A percentile compares a stretch with the other conserved stretches of the same genome.
Conservation (phyloP, 2,329 filamentous ascomycete genomes). For the Penicillium janthinellum region DNA sequence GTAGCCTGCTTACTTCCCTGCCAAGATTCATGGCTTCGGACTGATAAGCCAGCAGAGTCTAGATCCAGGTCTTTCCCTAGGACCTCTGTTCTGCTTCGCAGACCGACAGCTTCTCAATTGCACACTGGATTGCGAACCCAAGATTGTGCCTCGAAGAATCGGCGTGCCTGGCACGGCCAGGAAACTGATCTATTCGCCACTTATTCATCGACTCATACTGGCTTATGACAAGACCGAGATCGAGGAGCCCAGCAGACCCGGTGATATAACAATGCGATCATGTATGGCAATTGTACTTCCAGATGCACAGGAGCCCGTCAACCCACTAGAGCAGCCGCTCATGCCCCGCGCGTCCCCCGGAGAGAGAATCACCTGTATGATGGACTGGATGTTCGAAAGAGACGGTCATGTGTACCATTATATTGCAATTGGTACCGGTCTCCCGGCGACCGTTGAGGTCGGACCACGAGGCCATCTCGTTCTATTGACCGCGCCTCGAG, state of each 20-base stretch:
- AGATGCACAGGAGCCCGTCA: constrained; percentile 32
- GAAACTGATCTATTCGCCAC: constrained; percentile 49
- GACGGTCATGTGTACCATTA: constrained; percentile 43
- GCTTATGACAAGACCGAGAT: constrained; percentile 43
- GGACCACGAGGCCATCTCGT: constrained; percentile 38
- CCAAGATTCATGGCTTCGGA: constrained; percentile 37
- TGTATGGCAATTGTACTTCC: constrained; percentile 45
- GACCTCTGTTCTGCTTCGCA: constrained; percentile 52
- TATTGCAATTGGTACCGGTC: constrained; percentile 43
- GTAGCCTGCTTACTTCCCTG: constrained; percentile 43
- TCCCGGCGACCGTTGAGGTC: constrained; percentile 29
- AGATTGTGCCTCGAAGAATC: constrained; percentile 45
- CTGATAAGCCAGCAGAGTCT: constrained; percentile 34
- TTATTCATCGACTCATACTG: constrained; percentile 52
- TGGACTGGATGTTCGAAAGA: constrained; percentile 44
- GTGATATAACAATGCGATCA: constrained; percentile 36
- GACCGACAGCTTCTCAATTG: constrained; percentile 52
- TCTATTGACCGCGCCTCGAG: constrained; percentile 39
- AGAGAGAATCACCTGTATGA: constrained; percentile 45
- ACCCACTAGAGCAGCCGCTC: not conserved
- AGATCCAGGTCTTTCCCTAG: constrained; percentile 34
- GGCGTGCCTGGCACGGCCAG: constrained; percentile 45
- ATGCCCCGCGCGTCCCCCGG: constrained; percentile 26
- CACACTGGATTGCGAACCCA: constrained; percentile 46
- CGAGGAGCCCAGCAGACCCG: constrained; percentile 30